Evolutionary conservation across 2,329 filamentous ascomycete species (phyloP), one percentile per base, ranked within the genome.

Genomic region (Cytospora piceae): DNA sequence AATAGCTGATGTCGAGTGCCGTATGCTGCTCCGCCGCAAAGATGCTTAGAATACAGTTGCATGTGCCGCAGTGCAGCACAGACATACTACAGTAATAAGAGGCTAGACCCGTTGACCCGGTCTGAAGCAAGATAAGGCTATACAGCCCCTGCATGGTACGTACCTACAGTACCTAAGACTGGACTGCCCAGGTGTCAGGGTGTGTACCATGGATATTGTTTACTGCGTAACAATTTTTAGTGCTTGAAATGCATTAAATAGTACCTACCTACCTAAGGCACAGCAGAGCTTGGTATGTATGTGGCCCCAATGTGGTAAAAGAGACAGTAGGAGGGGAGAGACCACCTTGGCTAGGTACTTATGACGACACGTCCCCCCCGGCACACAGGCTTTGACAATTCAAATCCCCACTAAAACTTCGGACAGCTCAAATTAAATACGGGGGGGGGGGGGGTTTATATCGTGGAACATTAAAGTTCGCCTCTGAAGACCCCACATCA

Each of bases 121-220:
- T 63, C 64, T 63, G 55, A n/a, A 31, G 54, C 29, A n/a, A 59
- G n/a, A 55, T 27, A 24, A n/a, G n/a, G n/a, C n/a, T n/a, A n/a
- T n/a, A n/a, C n/a, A n/a, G n/a, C n/a, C 17, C 24, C 17, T 1
- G 39, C 55, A 24, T 20, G 27, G 24, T 64, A 34, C 2, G 32
- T 11, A 9, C 32, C 8, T 34, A 34, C 32, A 11, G 14, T 39
- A 17, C 2, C 37, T 17, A 39, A 11, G 37, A 29, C 27, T 29
- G 27, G 37, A 29, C 27, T 29, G 27, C 27, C 27, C 27, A 29
- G 27, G 9, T 39, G 37, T 11, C 14, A 15, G 12, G 37, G 37
- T 39, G 37, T 39, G 37, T 17, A 17, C 12, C 15, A 39, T 42
- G 39, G 17, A 42, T 4, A 8, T 42, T 20, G 4, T 42, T n/a